These are phyloP conservation scores for Fusarium nodosum DNA, from an alignment of 2,329 filamentous ascomycete species.

Conservation along the genomic window DNA sequence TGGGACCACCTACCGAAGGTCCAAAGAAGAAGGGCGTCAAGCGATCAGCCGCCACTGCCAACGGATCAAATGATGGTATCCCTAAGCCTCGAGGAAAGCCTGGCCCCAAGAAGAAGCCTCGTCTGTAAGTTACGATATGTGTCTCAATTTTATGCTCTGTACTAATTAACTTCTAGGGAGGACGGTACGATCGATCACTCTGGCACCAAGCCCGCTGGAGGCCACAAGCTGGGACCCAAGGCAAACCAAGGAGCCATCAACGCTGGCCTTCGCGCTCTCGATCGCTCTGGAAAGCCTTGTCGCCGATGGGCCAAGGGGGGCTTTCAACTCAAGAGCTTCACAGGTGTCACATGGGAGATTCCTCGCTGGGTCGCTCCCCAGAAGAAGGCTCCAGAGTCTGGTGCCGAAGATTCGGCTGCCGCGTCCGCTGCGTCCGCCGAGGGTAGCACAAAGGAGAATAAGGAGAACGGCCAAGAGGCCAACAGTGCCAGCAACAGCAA, in stretches of 20 bases:
- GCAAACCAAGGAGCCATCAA: conserved; percentile 98
- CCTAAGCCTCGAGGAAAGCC: conserved; percentile 87
- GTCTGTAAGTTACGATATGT: conserved; percentile 77
- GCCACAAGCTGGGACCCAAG: conserved; percentile 93
- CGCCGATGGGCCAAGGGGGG: conserved; percentile 89
- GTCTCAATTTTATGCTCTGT: conserved; percentile 9
- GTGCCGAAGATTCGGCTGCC: conserved; percentile 61
- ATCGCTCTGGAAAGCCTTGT: conserved; percentile 91
- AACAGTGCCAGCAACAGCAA: conserved; percentile 64
- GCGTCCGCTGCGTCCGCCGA: conserved; percentile 59
- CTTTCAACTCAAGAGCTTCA: conserved; percentile 92
- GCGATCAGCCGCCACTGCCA: conserved; percentile 74
- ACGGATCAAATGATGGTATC: conserved; percentile 71
- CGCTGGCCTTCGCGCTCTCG: conserved; percentile 91
- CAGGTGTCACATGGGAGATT: conserved; percentile 85
- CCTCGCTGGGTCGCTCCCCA: conserved; percentile 84
- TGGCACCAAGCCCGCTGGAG: conserved; percentile 64
- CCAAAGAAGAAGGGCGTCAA: conserved; percentile 83
- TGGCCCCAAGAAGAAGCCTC: conserved; percentile 95
- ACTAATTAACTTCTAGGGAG: conserved; percentile 63
- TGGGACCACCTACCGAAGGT: conserved; percentile 72
- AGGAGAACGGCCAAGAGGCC: conserved; percentile 67
- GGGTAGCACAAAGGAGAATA: conserved; percentile 74
- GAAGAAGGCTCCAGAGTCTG: conserved; percentile 64
- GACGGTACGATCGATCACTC: conserved; percentile 73